A percentile compares a stretch with the other conserved stretches of the same genome.
Evolutionary conservation across 768 basidiomycete genomes (phyloP).

Genomic region (Filobasidium floriforme): DNA sequence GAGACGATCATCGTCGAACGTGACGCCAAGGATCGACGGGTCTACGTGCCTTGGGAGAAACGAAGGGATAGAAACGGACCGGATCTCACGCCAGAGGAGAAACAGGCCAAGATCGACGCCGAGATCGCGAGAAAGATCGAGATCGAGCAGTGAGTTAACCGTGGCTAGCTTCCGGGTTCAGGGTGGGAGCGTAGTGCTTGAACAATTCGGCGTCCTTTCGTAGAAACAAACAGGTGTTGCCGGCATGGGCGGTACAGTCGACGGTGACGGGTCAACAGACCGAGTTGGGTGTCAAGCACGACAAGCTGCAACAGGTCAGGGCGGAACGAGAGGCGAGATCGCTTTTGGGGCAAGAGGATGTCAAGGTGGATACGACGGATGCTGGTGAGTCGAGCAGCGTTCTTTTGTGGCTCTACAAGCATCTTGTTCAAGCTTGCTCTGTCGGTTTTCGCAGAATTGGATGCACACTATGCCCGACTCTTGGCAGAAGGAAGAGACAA

Average conservation of each 20-base stretch:
- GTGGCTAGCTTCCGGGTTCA: too few species aligned
- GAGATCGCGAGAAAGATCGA: background rate
- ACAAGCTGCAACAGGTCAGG: slow-evolving; percentile 16
- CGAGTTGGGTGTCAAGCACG: slow-evolving; percentile 58
- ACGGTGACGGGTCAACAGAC: slow-evolving; percentile 91
- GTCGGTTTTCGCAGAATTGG: slow-evolving; percentile 20
- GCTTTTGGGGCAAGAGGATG: slow-evolving; percentile 6
- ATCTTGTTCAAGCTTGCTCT: background rate
- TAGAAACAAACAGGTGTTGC: slow-evolving; percentile 76
- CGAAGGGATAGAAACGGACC: slow-evolving; percentile 7
- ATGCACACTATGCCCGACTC: slow-evolving; percentile 28
- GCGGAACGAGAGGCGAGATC: slow-evolving; percentile 9
- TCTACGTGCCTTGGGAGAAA: slow-evolving; percentile 12
- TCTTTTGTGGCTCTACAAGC: background rate
- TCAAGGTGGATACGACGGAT: slow-evolving; percentile 19
- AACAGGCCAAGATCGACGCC: slow-evolving; percentile 12
- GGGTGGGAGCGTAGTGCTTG: background rate
- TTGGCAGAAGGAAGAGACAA: background rate
- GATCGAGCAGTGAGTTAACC: background rate
- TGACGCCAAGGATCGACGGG: slow-evolving; percentile 21
- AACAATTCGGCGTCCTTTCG: background rate
- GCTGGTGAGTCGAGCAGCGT: slow-evolving; percentile 17
- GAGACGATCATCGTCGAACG: slow-evolving; percentile 23
- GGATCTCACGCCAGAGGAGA: slow-evolving; percentile 10
- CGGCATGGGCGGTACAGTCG: slow-evolving; percentile 90